Evolutionary conservation across 768 basidiomycete species (phyloP).

Genomic region (Ramaria sp.): DNA sequence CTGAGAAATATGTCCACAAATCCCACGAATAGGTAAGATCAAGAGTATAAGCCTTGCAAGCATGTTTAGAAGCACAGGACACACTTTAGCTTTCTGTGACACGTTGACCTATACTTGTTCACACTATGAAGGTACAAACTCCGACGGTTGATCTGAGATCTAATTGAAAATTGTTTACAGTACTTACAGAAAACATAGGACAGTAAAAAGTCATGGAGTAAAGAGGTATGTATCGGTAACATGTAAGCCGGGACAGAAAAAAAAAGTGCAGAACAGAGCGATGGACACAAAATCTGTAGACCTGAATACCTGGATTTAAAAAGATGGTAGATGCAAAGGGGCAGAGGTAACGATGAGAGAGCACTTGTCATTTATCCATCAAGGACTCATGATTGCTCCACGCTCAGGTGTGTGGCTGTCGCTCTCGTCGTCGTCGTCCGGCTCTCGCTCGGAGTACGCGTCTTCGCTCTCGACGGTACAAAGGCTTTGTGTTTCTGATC

Average conservation of each 20-base stretch:
- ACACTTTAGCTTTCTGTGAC: not conserved
- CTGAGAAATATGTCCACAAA: constrained; percentile 14
- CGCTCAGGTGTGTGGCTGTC: constrained; percentile 2
- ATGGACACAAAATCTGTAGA: constrained; percentile 19
- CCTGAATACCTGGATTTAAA: constrained; percentile 16
- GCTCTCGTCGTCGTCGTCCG: constrained; percentile 21
- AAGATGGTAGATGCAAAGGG: constrained; percentile 9
- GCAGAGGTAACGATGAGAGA: not conserved
- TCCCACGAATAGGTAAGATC: not conserved
- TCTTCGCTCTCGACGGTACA: constrained; percentile 24
- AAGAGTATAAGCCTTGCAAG: not conserved
- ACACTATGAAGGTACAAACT: not conserved
- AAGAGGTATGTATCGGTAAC: not conserved
- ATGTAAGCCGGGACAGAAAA: not conserved
- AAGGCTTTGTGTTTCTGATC: constrained; percentile 24
- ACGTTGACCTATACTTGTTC: too few species aligned
- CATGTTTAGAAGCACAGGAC: not conserved
- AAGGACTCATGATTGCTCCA: constrained; percentile 2
- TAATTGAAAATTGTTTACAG: too few species aligned
- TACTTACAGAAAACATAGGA: too few species aligned
- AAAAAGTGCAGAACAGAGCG: not conserved
- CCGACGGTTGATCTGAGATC: not conserved
- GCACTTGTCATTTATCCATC: not conserved
- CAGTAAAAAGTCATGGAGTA: too few species aligned
- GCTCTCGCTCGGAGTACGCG: constrained; percentile 21